These are phyloP conservation scores for Catunica adiposa DNA, from an alignment of 2,329 filamentous ascomycete genomes.

Conservation along the genomic window DNA sequence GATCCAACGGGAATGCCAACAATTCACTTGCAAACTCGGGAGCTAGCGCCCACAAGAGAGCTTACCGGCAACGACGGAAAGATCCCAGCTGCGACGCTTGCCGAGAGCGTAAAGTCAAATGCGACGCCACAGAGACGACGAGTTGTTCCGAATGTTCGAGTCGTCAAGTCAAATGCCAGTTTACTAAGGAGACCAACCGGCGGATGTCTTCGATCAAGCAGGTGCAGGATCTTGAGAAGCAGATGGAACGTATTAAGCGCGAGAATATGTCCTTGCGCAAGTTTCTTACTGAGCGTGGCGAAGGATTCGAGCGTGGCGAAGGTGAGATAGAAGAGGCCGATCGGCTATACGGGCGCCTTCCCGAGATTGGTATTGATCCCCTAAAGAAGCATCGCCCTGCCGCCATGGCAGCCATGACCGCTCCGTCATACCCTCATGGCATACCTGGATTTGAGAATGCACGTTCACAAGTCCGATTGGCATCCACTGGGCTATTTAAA, in stretches of 20 bases:
- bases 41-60: conserved; percentile 57
- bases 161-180: conserved; percentile 92
- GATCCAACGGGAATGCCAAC: background rate
- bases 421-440: conserved; percentile 12
- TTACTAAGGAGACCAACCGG: conserved; percentile 96
- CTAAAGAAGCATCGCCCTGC: conserved; percentile 14
- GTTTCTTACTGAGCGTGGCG: conserved; percentile 37
- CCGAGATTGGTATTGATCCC: conserved; percentile 10
- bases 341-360: conserved; percentile 5
- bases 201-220: conserved; percentile 99
- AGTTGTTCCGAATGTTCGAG: conserved; percentile 97
- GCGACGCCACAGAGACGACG: conserved; percentile 88
- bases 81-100: conserved; percentile 97
- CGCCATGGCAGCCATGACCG: conserved; percentile 12
- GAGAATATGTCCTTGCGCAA: conserved; percentile 62
- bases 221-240: conserved; percentile 90
- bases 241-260: conserved; percentile 62
- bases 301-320: conserved; percentile 33
- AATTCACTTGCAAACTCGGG: background rate
- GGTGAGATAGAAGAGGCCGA: conserved; percentile 38
- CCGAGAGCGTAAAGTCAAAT: conserved; percentile 70
- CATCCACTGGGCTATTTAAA: conserved; percentile 13
- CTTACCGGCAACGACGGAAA: conserved; percentile 86
- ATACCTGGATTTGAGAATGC: conserved; percentile 12
- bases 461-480: conserved; percentile 12